phyloP scores from a whole-genome alignment of 129 eudicot genomes.

The Chrysanthemum makinoi region DNA sequence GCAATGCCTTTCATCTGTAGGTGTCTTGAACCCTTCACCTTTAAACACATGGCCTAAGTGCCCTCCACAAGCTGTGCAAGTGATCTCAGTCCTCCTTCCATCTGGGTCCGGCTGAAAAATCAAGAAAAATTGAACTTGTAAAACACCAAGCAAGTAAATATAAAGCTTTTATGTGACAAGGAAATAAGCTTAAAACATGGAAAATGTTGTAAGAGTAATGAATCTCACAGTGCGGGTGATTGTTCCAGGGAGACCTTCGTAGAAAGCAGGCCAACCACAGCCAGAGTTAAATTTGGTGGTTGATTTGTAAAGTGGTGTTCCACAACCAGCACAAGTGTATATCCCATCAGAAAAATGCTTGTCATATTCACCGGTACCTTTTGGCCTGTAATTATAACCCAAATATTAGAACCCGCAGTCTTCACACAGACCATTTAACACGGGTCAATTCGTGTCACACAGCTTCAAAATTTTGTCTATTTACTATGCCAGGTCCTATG shows the following conservation, averaged over 20 bases:
- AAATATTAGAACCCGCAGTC: no score
- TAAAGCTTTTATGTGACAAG: background rate
- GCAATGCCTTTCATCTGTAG: slow-evolving; percentile 91
- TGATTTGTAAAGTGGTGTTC: slow-evolving; percentile 84
- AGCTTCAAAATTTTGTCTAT: no score
- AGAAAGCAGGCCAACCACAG: slow-evolving; percentile 99
- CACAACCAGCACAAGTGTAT: slow-evolving; percentile 88
- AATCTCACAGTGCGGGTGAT: slow-evolving; percentile 69
- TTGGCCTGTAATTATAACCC: slow-evolving; percentile 35
- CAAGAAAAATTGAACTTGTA: background rate
- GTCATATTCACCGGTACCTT: slow-evolving; percentile 81
- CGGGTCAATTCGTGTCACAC: no score
- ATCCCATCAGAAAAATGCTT: slow-evolving; percentile 66
- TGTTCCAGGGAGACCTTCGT: slow-evolving; percentile 89
- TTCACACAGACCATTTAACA: no score
- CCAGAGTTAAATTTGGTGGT: slow-evolving; percentile 91
- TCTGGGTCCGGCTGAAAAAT: slow-evolving; percentile 83
- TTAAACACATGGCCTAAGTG: slow-evolving; percentile 94
- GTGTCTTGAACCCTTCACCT: slow-evolving; percentile 75
- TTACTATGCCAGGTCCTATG: no score
- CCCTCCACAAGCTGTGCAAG: slow-evolving; percentile 97
- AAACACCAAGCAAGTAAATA: background rate
- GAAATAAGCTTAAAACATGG: background rate
- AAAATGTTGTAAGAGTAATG: background rate
- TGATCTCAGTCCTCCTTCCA: slow-evolving; percentile 94